These are phyloP conservation scores for Solanum rostratum DNA, from an alignment of 257 asterid genomes.

Conservation along the genomic window DNA sequence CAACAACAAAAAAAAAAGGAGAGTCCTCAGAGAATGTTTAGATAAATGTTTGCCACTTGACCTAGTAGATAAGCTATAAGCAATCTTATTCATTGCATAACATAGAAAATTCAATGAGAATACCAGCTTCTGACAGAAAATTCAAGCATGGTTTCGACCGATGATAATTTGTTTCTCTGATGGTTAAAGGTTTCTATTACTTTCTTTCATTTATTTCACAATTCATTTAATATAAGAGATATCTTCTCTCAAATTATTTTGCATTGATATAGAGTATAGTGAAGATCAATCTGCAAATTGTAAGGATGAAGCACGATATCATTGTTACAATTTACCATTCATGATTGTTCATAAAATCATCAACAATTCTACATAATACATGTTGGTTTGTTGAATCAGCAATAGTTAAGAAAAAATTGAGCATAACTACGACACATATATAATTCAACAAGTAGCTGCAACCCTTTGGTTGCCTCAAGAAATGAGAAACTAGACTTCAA, in stretches of 20 bases:
- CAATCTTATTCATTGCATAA: background rate
- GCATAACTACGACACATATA: background rate
- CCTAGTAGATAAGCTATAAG: background rate
- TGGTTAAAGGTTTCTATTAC: background rate
- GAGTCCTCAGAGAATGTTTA: background rate
- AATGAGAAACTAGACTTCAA: background rate
- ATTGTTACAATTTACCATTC: background rate
- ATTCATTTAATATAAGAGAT: background rate
- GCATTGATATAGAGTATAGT: background rate
- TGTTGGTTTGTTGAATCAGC: background rate
- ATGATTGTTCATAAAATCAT: background rate
- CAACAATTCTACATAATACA: background rate
- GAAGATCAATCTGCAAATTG: background rate
- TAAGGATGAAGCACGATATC: background rate
- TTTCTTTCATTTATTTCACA: background rate
- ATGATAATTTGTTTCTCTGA: background rate
- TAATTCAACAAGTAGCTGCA: background rate
- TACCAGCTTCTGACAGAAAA: background rate
- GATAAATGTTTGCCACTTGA: background rate
- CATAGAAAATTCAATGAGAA: background rate
- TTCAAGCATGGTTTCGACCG: background rate
- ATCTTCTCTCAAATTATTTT: background rate
- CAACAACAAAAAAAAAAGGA: background rate
- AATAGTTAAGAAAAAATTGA: background rate
- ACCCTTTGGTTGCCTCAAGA: background rate